Base-by-base conservation (phyloP, 768 basidiomycete genomes). In the Lenzites betulinus region DNA sequence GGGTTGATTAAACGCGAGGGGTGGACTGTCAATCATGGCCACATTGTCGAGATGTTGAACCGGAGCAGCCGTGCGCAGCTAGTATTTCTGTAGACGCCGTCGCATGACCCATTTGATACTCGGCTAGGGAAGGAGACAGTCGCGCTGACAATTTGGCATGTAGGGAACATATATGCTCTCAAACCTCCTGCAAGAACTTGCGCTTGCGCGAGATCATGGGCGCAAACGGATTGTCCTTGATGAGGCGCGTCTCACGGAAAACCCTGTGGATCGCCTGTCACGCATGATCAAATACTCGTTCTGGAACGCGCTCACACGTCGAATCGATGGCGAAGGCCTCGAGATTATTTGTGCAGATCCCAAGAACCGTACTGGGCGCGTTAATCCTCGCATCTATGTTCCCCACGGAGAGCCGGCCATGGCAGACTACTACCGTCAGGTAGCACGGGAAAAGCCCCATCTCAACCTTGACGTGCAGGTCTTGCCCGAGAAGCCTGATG, bases 131-230 rank as follows among this genome's bases (percentile, higher is more conserved):
- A 30, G 36, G 0, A 16, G 15, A n/a, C 43, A 12, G 23, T 18
- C 15, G 9, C 50, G 13, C 35, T 41, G 8, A 41, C 38, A 30
- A 49, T 22, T 28, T 16, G 30, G 26, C 39, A 15, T 68, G 16
- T 70, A 95, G 90, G 96, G 97, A 42, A 98, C 91, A n/a, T 99
- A 98, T 76, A 98, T 98, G 96, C 81, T 99, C 47, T 98, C 96
- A 13, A 98, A 98, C 75, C 84, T 99, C 25, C 82, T 99, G n/a
- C 96, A 99, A 79, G 96, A 99, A 73, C 88, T 99, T 48, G 96
- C 96, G 2, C 85, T 98, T 22, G 96, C 97, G 7, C 87, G 93
- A 9, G 96, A 98, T 71, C 95, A 96, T 74, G 89, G 90, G 64
- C 82, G 95, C 58, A 96, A 96, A 76, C 90, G 94, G 8, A 97